A percentile compares a stretch with the other conserved stretches of the same genome.
These are phyloP conservation scores for Marsdenia floribunda DNA, from an alignment of 257 asterid species.

Conservation along the genomic window DNA sequence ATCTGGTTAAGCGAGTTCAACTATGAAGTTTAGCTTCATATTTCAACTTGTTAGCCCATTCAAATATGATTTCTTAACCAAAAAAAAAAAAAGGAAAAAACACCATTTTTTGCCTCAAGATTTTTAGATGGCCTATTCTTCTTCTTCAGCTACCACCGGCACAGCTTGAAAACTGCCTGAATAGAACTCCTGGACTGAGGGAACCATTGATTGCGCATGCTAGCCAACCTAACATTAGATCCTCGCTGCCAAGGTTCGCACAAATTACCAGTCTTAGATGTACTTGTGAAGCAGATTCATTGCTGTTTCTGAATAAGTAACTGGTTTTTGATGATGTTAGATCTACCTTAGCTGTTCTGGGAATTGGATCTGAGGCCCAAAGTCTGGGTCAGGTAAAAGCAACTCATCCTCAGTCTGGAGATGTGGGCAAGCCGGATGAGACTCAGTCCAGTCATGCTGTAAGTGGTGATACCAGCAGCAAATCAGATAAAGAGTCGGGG, in stretches of 20 bases:
- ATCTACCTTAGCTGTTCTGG: conserved; percentile 72
- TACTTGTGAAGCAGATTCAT: conserved; percentile 3
- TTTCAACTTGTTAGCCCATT: background rate
- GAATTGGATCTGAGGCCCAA: conserved; percentile 62
- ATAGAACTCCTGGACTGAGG: conserved; percentile 68
- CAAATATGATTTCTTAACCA: too few species aligned
- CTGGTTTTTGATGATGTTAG: conserved; percentile 30
- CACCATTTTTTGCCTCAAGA: background rate
- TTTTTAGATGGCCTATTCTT: background rate
- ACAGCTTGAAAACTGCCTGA: conserved; percentile 83
- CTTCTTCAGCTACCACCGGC: conserved; percentile 79
- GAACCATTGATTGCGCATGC: conserved; percentile 90
- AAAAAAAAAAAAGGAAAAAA: too few species aligned
- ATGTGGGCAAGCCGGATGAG: conserved; percentile 11
- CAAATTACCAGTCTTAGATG: background rate
- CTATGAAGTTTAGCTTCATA: background rate
- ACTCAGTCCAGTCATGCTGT: conserved; percentile 25
- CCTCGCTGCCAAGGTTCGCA: conserved; percentile 82
- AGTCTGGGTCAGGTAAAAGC: conserved; percentile 41
- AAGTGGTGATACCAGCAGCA: conserved; percentile 45
- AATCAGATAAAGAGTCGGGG: conserved; percentile 49
- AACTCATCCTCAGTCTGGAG: conserved; percentile 18
- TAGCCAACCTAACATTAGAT: conserved; percentile 67
- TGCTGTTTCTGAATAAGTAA: conserved; percentile 5
- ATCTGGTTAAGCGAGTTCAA: background rate